Evolutionary conservation across 2,329 filamentous ascomycete species (phyloP).

Genomic region (Cordyceps farinosa): DNA sequence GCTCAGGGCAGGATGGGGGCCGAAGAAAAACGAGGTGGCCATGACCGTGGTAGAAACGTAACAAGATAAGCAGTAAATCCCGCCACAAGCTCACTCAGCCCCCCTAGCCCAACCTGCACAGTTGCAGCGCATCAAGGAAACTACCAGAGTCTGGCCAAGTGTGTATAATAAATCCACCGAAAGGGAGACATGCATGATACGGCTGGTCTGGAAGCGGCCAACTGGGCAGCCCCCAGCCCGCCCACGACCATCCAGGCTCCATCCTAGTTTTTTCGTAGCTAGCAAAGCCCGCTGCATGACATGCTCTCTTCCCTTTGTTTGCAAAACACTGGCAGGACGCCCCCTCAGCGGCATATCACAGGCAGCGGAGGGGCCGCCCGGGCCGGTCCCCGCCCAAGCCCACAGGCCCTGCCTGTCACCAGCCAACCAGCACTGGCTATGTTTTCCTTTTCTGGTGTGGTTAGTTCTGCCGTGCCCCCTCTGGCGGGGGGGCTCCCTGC

Average conservation of each 20-base stretch:
- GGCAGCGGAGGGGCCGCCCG: not conserved
- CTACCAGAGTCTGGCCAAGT: not conserved
- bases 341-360: not conserved
- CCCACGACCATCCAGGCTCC: not conserved
- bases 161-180: not conserved
- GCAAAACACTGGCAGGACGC: not conserved
- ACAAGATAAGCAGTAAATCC: not conserved
- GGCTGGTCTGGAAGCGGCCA: not conserved
- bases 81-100: not conserved
- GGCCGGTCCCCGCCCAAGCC: not conserved
- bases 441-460: not conserved
- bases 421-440: not conserved
- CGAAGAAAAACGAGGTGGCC: not conserved
- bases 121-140: not conserved
- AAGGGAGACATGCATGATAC: slow-evolving; percentile 3
- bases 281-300: not conserved
- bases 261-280: not conserved
- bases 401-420: not conserved
- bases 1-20: not conserved
- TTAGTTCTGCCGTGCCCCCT: not conserved
- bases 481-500: too few species aligned
- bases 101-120: not conserved
- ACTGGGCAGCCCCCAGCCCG: not conserved
- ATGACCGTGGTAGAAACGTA: not conserved
- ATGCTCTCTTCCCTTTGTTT: not conserved